phyloP scores from a whole-genome alignment of 305 asterid genomes.

The Solanum hybrid region DNA sequence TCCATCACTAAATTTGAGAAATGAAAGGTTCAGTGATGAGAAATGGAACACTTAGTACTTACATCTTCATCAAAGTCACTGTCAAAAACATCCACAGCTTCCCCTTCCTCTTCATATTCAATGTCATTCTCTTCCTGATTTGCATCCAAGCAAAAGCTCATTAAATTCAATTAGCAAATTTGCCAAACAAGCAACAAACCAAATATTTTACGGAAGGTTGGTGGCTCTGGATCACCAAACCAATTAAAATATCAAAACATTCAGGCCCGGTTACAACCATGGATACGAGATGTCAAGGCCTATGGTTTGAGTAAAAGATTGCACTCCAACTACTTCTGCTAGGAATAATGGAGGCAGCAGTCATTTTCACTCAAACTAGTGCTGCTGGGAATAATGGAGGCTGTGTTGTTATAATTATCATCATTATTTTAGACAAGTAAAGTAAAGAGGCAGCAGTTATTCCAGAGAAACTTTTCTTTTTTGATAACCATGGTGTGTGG shows the following conservation, averaged over 20 bases:
- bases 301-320: neutral
- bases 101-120: slow-evolving; percentile 74
- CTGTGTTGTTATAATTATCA: neutral
- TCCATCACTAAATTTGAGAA: neutral
- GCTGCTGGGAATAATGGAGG: neutral
- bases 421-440: neutral
- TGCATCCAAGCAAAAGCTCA: slow-evolving; percentile 8
- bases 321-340: neutral
- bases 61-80: slow-evolving; percentile 97
- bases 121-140: slow-evolving; percentile 69
- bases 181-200: neutral
- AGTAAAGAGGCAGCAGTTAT: neutral
- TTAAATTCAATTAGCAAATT: neutral
- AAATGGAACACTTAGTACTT: slow-evolving; percentile 21
- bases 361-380: neutral
- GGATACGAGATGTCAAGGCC: neutral
- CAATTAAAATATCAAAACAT: neutral
- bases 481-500: neutral
- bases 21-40: slow-evolving; percentile 7
- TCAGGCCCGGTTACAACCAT: neutral
- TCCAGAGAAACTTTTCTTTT: neutral
- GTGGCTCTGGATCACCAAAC: neutral
- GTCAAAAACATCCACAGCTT: slow-evolving; percentile 79
- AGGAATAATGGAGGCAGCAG: neutral
- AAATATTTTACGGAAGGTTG: neutral